Evolutionary conservation across 768 basidiomycete species (phyloP), one percentile per base, ranked within the genome.

Genomic region (Termitomyces heimii): DNA sequence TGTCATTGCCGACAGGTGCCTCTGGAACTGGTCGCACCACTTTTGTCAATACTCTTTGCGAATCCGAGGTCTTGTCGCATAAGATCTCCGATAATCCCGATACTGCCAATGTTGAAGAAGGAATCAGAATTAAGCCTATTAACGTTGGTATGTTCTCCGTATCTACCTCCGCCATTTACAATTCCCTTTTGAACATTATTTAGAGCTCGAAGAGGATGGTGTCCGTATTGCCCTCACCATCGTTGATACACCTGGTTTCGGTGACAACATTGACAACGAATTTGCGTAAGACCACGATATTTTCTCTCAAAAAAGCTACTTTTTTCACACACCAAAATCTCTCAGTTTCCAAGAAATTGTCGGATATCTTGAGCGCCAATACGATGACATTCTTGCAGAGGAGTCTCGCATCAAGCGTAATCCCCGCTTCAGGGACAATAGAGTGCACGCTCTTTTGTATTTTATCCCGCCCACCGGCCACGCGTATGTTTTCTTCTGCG

Each of bases 321-420:
- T 43, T 43, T 43, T 24, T 35, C 31, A 57, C 20, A 57, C 20
- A 45, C 43, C 56, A 32, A 28, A 51, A 3, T 34, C 32, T 20
- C 54, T 3, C 63, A 98, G 96, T 55, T 99, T 98, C 75, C 89
- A 92, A 71, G 97, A 98, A 71, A 98, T 99, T 63, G 88, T 96
- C 52, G 92, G 92, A 60, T 83, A 98, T 75, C 86, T 99, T 62
- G 97, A 99, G 71, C 87, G 96, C 54, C 95, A 98, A 84, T 98
- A 98, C 74, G 97, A 99, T 60, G 95, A 99, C 66, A 96, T 98
- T 68, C 79, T 99, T 62, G 95, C 96, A 4, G 96, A 98, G 71
- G 97, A 99, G 76, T 96, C 93, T 54, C 85, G 97, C 63, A 99
- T 99, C 76, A 98, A 97, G 78, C 95, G 97, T 81, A 98, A 98